Base-by-base conservation (phyloP, 257 asterid genomes). In the Rhazya stricta region DNA sequence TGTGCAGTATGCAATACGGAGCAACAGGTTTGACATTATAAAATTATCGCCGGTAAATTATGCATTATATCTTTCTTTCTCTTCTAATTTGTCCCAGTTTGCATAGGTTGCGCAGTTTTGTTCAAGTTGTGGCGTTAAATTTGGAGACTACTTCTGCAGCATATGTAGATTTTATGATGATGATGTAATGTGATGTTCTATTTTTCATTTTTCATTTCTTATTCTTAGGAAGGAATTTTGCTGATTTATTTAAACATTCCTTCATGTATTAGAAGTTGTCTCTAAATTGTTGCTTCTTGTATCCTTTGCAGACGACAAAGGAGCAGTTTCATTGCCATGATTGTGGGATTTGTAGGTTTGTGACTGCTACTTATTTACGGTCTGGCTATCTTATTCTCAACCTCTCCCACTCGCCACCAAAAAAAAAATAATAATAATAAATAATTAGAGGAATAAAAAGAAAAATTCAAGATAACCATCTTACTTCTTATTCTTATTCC, bases 261-360 rank as follows among this genome's bases (percentile, higher is more conserved):
- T 73, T 15, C 11, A n/a, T 19, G 29, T 46, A 25, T 29, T 41
- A 58, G 25, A 42, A 57, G 30, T 41, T 37, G 23, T 50, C 37
- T 23, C 5, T 78, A 29, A 79, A 78, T 67, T 78, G 45, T 53
- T 67, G 69, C 48, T 80, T 62, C 74, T 70, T 79, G 69, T 79
- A 82, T 76, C 62, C 72, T 77, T 82, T 78, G 63, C 87, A 90
- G 98, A 82, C 80, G 74, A 61, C 73, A 32, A 94, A 90, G 85
- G 66, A 79, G 46, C 97, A 91, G 85, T 94, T 89, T 77, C 98
- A 94, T 75, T 94, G 98, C 78, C 80, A 74, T 84, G 97, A 91
- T 56, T 94, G 98, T 67, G 96, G 98, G 76, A 94, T 94, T 80
- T 94, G 98, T 86, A 89, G 98, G 98, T 94, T 83, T 77, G 80